These are phyloP conservation scores for Fusarium abutilonis DNA, from an alignment of 2,329 filamentous ascomycete species.

Conservation along the genomic window DNA sequence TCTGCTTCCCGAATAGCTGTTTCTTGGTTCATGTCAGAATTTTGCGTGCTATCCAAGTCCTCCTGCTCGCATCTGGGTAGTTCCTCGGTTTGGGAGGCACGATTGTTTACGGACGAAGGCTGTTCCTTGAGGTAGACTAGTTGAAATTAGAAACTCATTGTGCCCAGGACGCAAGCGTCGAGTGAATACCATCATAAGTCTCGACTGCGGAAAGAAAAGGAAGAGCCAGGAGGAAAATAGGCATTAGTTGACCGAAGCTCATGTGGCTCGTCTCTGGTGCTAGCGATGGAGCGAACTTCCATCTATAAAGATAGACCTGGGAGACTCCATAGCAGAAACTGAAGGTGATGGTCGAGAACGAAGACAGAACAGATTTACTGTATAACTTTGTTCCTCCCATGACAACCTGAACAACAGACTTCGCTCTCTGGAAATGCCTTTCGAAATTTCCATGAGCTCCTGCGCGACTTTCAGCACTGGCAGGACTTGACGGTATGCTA, in stretches of 20 bases:
- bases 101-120: not conserved
- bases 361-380: not conserved
- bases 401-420: not conserved
- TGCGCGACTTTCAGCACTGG: not conserved
- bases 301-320: not conserved
- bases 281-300: not conserved
- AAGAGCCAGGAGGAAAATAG: not conserved
- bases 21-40: too few relatives aligned
- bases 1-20: too few relatives aligned
- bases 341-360: not conserved
- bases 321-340: not conserved
- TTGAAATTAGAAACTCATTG: not conserved
- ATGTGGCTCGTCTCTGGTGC: not conserved
- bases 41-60: too few relatives aligned
- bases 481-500: not conserved
- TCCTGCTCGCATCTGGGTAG: too few relatives aligned
- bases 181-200: not conserved
- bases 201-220: not conserved
- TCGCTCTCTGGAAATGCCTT: too few relatives aligned
- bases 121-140: not conserved
- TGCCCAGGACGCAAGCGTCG: too few relatives aligned
- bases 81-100: too few relatives aligned
- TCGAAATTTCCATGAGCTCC: not conserved
- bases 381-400: not conserved
- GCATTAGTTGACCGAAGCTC: constrained; percentile 1